Evolutionary conservation across 306 rosid species (phyloP), one percentile per base, ranked within the genome.

Genomic region (Lathyrus oleraceus): DNA sequence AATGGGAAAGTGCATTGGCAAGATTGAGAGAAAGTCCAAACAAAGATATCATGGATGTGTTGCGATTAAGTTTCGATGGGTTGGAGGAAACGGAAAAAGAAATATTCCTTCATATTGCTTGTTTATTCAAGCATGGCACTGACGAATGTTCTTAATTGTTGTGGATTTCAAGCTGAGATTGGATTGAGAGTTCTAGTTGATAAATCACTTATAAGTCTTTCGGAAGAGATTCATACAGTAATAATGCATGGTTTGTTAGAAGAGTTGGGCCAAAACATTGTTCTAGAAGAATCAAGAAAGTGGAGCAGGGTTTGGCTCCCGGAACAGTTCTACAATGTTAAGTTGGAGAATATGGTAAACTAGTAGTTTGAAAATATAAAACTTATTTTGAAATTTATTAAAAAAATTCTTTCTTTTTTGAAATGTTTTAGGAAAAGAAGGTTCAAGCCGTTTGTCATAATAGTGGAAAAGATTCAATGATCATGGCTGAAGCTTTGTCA

Each of bases 161-260:
- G 58, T 52, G 58, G 58, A 52, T 52, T 52, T 4, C 30, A 52
- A 9, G 6, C 28, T 19, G 58, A 19, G 10, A 52, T 52, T 20
- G 58, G 58, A 52, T 52, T 52, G 9, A 52, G 30, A 20, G 28
- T 52, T 52, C 28, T 52, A 8, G 4, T 19, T 60, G 69, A 76
- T 8, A 76, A 53, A 60, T 76, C 80, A 60, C 69, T 67, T 14
- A 51, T 67, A 40, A 59, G 2, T 16, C 15, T n/a, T n/a, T n/a
- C n/a, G n/a, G n/a, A n/a, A n/a, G n/a, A n/a, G n/a, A n/a, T n/a
- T n/a, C n/a, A n/a, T n/a, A n/a, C n/a, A n/a, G n/a, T n/a, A n/a
- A n/a, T n/a, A n/a, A n/a, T n/a, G n/a, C 75, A 76, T 61, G 39
- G 52, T 27, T 5, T 59, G 70, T 14, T 76, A 1, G 1, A 0